Base-by-base conservation (phyloP, 164 flowering plant genomes). In the Sextonia rubra region DNA sequence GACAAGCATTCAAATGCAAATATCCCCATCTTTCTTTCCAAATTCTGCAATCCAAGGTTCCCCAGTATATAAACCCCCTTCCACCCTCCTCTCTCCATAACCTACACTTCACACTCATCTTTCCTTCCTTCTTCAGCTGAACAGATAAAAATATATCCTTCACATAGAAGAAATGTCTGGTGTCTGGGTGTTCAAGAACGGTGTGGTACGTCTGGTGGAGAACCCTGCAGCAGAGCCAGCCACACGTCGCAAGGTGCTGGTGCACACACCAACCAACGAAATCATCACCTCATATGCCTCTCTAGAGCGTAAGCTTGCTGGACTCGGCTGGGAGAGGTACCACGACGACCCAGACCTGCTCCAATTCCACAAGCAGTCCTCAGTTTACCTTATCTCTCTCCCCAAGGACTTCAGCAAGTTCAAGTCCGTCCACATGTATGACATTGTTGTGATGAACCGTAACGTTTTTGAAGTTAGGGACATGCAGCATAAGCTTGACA, bases 241-340 rank as follows among this genome's bases (percentile, higher is more conserved):
- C 12, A 22, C 44, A 0, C 79, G 85, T 3, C 82, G 89, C 7
- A 94, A 92, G 68, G 88, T 89, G 70, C 73, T 92, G 61, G 89
- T 92, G 7, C 81, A 90, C 79, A 71, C 73, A 0, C 79, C 93
- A 0, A 83, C 82, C 3, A 79, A 84, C 55, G 95, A 94, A 32
- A 89, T 89, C 0, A 87, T 94, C 0, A 80, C 88, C 0, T 90
- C 95, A 0, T 94, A 91, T 71, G 70, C 80, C 0, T 75, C 67
- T 6, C 84, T 94, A 2, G 94, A 89, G 64, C 60, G 82, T 17
- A 89, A 85, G 77, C 79, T 94, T 0, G n/a, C 18, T 1, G 71
- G 79, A 0, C 85, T 92, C 0, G 98, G 98, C 0, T 94, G 98
- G 98, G 93, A 92, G 77, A 77, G 97, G 77, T 92, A 94, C 78